Conservation (phyloP, 441 rosid species). For the Brassica balearica region DNA sequence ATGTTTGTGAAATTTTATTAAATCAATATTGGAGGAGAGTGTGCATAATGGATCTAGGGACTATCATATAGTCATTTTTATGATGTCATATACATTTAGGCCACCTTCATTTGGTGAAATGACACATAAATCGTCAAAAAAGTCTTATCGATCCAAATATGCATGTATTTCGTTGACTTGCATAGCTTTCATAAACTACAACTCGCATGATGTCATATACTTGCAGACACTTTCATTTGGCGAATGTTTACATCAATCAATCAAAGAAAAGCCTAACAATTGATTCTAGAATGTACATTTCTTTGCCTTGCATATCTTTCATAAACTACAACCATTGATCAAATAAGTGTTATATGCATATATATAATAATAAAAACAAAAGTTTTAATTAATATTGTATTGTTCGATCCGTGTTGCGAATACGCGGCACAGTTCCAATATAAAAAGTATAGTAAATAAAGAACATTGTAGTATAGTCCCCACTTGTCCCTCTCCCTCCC, state of each 20-base stretch:
- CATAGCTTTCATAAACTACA: background rate
- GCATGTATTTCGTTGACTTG: background rate
- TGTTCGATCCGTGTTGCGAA: conserved; percentile 7
- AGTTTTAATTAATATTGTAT: background rate
- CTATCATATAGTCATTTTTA: background rate
- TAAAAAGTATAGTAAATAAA: conserved; percentile 5
- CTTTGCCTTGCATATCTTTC: background rate
- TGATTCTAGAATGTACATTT: background rate
- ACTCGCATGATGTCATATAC: conserved; percentile 27
- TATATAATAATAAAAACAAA: background rate
- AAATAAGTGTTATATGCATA: background rate
- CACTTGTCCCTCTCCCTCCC: conserved; percentile 46
- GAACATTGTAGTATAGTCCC: conserved; percentile 45
- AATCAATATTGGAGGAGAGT: background rate
- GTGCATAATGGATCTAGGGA: conserved; percentile 10
- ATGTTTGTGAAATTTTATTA: background rate
- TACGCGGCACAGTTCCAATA: conserved; percentile 7
- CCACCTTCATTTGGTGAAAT: conserved; percentile 7
- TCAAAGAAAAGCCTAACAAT: conserved; percentile 4
- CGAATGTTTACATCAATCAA: conserved; percentile 15
- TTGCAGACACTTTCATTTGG: background rate
- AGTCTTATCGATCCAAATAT: background rate
- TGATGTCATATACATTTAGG: conserved; percentile 1
- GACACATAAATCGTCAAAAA: conserved; percentile 11
- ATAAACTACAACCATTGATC: background rate